Evolutionary conservation across 208 protist species (phyloP).

Genomic region (Sergeia podlipaevii): DNA sequence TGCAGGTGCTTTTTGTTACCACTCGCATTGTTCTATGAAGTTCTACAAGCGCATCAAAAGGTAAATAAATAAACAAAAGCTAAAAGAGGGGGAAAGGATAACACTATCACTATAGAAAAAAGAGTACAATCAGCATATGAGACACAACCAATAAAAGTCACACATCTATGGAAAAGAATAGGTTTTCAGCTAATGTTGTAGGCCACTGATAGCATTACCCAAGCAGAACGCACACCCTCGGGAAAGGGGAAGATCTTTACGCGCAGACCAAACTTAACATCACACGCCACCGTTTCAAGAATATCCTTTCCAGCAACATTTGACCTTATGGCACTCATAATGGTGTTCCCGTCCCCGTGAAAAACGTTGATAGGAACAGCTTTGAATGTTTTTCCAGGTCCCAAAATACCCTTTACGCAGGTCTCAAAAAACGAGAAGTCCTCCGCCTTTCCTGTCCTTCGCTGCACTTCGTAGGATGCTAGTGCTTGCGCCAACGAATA

Average conservation of each 20-base stretch:
- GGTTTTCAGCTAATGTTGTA: conserved; percentile 34
- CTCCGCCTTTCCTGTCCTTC: conserved; percentile 24
- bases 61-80: too few relatives aligned
- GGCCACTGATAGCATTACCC: conserved; percentile 86
- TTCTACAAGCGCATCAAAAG: too few relatives aligned
- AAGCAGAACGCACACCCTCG: conserved; percentile 81
- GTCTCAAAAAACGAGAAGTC: conserved; percentile 77
- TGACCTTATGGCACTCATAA: conserved; percentile 58
- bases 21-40: too few relatives aligned
- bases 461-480: conserved; percentile 74
- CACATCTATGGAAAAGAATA: background rate
- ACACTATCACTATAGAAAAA: too few relatives aligned
- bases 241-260: conserved; percentile 83
- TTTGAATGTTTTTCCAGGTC: conserved; percentile 87
- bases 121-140: background rate
- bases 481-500: conserved; percentile 85
- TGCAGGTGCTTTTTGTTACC: background rate
- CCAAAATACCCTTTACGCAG: conserved; percentile 81
- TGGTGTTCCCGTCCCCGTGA: conserved; percentile 51
- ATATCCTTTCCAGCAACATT: conserved; percentile 77
- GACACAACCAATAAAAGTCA: background rate
- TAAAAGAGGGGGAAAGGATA: too few relatives aligned
- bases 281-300: conserved; percentile 72
- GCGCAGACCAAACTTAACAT: conserved; percentile 63
- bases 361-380: conserved; percentile 89